These are phyloP conservation scores for Acidiella bohemica DNA, from an alignment of 495 filamentous ascomycete species.

Conservation along the genomic window DNA sequence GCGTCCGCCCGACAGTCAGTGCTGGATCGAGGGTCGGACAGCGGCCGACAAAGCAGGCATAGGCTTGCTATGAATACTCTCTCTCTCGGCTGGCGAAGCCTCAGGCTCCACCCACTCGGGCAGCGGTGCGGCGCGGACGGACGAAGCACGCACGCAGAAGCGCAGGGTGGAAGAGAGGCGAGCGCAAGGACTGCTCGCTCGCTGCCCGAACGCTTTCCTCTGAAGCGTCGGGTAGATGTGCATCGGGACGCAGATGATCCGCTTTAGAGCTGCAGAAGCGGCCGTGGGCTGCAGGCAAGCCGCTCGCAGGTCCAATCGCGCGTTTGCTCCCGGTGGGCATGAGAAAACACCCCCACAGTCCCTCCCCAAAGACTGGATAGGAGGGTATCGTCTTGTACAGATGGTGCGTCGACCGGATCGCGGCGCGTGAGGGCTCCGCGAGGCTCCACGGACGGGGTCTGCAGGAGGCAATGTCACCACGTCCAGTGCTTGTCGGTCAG, in stretches of 20 bases:
- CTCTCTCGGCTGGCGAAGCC: background rate
- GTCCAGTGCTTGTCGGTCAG: too few species aligned
- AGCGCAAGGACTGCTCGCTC: background rate
- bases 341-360: too few species aligned
- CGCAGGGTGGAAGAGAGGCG: background rate
- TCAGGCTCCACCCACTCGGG: background rate
- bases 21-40: background rate
- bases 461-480: too few species aligned
- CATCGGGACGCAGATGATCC: background rate
- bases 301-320: too few species aligned
- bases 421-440: too few species aligned
- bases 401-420: too few species aligned
- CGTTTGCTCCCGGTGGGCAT: too few species aligned
- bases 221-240: background rate
- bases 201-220: background rate
- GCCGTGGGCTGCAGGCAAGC: too few species aligned
- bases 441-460: too few species aligned
- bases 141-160: background rate
- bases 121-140: background rate
- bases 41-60: background rate
- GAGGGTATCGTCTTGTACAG: too few species aligned
- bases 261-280: too few species aligned
- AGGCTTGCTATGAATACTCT: background rate
- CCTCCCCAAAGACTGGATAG: too few species aligned
- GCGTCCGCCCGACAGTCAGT: background rate